A percentile compares a stretch with the other conserved stretches of the same genome.
phyloP scores from a whole-genome alignment of 73 alveolate species.

The Paramecium sexaurelia region DNA sequence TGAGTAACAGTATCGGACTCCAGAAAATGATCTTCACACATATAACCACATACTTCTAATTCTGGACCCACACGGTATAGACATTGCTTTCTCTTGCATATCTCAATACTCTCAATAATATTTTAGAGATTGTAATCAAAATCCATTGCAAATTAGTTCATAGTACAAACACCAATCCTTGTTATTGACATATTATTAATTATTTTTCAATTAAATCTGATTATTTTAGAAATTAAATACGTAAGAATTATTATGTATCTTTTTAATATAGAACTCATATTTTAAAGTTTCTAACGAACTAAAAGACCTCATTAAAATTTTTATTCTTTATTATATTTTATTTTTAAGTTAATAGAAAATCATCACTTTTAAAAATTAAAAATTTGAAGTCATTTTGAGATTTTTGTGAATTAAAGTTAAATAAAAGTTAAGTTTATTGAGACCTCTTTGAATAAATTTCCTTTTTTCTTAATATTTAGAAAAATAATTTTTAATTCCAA shows the following conservation, averaged over 20 bases:
- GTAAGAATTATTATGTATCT: neutral
- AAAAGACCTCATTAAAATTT: too few relatives aligned
- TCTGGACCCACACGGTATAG: slow-evolving; percentile 83
- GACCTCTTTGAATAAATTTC: too few relatives aligned
- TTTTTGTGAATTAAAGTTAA: too few relatives aligned
- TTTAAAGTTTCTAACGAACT: neutral
- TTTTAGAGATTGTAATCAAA: slow-evolving; percentile 73
- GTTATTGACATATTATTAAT: slow-evolving; percentile 39
- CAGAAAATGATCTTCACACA: slow-evolving; percentile 91
- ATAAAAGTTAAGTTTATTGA: too few relatives aligned
- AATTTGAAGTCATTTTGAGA: too few relatives aligned
- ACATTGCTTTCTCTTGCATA: slow-evolving; percentile 68
- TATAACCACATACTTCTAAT: slow-evolving; percentile 90
- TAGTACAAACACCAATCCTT: slow-evolving; percentile 60
- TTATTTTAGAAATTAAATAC: neutral
- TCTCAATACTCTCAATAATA: slow-evolving; percentile 77
- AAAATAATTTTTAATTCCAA: too few relatives aligned
- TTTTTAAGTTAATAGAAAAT: too few relatives aligned
- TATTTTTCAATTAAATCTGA: neutral
- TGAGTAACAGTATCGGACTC: slow-evolving; percentile 91
- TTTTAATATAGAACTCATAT: slow-evolving; percentile 21
- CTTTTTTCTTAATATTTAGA: too few relatives aligned
- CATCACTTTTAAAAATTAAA: too few relatives aligned
- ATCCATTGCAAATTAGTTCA: slow-evolving; percentile 55
- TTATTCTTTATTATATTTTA: too few relatives aligned